Conservation (phyloP, 148 eudicot species). For the Rhododendron henanense region DNA sequence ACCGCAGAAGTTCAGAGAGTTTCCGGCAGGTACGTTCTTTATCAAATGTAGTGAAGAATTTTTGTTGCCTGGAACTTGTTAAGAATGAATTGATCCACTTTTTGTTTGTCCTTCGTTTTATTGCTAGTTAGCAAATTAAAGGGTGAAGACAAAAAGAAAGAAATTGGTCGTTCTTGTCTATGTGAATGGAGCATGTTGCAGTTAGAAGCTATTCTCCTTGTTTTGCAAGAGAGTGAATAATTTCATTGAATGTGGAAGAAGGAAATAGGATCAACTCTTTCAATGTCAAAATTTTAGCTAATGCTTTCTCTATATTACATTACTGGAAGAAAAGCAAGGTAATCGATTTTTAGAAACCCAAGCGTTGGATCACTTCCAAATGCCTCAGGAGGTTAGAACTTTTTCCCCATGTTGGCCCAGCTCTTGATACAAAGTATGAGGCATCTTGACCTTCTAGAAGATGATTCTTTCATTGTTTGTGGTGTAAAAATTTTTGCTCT, state of each 20-base stretch:
- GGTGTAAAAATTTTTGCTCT: not conserved
- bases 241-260: not conserved
- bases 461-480: not conserved
- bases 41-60: not conserved
- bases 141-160: not conserved
- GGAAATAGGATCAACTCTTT: not conserved
- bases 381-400: not conserved
- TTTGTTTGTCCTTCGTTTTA: not conserved
- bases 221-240: not conserved
- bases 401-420: not conserved
- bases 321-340: not conserved
- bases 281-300: not conserved
- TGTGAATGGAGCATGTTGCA: not conserved
- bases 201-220: not conserved
- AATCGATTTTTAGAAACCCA: not conserved
- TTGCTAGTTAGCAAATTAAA: not conserved
- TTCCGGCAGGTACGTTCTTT: conserved; percentile 72
- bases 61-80: not conserved
- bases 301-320: not conserved
- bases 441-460: not conserved
- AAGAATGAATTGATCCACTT: not conserved
- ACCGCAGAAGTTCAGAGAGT: conserved; percentile 71
- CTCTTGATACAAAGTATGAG: not conserved
- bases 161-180: not conserved
- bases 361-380: not conserved